Base-by-base conservation (phyloP, 1,284 basidiomycete genomes). In the Ceratobasidium theobromae region DNA sequence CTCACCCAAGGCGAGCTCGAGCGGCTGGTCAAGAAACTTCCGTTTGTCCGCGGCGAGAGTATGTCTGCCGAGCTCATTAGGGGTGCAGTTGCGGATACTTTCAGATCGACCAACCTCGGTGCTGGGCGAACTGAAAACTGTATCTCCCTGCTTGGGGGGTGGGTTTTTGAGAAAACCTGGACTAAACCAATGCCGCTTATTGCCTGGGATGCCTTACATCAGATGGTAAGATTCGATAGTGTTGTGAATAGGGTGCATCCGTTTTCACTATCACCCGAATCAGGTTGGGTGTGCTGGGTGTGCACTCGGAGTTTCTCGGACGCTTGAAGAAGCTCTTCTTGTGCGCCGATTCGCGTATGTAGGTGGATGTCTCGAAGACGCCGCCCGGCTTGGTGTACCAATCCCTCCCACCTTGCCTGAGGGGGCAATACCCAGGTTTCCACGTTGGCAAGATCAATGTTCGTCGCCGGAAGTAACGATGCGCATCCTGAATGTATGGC, bases 401-500 rank as follows among this genome's bases (percentile, higher is more conserved):
- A n/a, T 65, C 16, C 62, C 62, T 14, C 16, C 51, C 8, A 53
- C 51, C 32, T 27, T 65, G 14, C 62, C 62, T 4, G 25, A 25
- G 12, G 49, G 49, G 16, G 62, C 62, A 38, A 32, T 65, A 25
- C 62, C 62, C 45, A 49, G 62, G 18, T 65, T 65, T 38, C 51
- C 62, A 32, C 48, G 62, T 33, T 65, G 62, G 62, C 49, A 65
- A 27, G 62, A 65, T 28, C 16, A 28, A 12, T 65, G 62, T 35
- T 65, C 62, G 14, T 32, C 62, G 1, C 62, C 62, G 18, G 62
- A 65, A 25, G 46, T 65, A n/a, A 43, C 51, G n/a, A 65, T 65
- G 62, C 62, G 62, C 25, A 65, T 65, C 11, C 28, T 65, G 4
- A 65, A 65, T 18, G 62, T 65, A 6, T 65, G 62, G 62, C 28